Percentiles rank a stretch among this genome's conserved stretches.
These are phyloP conservation scores for Chalaropsis ovoidea DNA, from an alignment of 2,329 filamentous ascomycete species.

Conservation along the genomic window DNA sequence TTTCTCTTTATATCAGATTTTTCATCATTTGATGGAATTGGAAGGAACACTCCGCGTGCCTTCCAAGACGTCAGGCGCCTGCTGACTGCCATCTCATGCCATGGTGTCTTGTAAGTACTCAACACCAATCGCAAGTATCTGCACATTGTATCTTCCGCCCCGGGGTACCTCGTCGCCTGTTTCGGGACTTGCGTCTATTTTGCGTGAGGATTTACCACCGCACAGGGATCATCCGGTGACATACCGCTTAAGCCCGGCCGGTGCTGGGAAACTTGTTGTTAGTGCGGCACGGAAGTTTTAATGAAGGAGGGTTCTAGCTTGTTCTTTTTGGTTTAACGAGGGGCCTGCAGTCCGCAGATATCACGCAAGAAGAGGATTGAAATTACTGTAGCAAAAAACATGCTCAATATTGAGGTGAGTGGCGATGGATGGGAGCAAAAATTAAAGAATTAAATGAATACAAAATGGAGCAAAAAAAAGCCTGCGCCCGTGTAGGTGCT, in stretches of 20 bases:
- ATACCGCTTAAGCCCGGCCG: background rate
- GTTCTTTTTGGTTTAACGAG: background rate
- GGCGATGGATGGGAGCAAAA: background rate
- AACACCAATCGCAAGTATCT: background rate
- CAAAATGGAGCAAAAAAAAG: background rate
- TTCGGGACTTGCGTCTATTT: constrained; percentile 12
- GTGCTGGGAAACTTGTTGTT: constrained; percentile 1
- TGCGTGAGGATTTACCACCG: constrained; percentile 18
- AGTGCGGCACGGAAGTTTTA: background rate
- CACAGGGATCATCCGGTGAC: constrained; percentile 6
- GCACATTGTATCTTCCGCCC: background rate
- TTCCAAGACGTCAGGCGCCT: background rate
- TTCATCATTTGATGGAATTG: constrained; percentile 1
- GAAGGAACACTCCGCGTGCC: background rate
- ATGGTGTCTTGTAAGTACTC: background rate
- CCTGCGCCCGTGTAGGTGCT: background rate
- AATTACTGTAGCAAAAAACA: background rate
- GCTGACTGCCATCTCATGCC: background rate
- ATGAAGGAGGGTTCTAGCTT: background rate
- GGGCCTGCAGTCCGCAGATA: background rate
- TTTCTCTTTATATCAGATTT: constrained; percentile 7
- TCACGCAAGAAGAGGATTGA: background rate
- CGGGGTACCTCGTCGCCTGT: background rate
- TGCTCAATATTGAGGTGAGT: background rate
- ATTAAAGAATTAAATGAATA: background rate